Base-by-base conservation (phyloP, 805 yeast genomes). In the Yarrowia divulgata region DNA sequence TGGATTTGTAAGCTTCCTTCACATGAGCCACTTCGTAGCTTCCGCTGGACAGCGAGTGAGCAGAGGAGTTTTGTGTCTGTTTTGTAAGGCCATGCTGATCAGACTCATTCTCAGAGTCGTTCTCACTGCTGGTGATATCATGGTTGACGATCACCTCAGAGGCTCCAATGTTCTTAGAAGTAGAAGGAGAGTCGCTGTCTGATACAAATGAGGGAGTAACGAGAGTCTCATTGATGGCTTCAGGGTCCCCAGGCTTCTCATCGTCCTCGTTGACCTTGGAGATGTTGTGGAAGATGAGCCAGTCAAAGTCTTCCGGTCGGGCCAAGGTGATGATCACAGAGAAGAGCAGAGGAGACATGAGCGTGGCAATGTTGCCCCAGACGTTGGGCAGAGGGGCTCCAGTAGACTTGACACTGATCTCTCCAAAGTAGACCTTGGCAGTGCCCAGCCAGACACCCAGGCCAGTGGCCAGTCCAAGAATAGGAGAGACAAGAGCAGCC, bases 261-360 rank as follows among this genome's bases (percentile, higher is more conserved):
- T 57, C 63, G 23, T 40, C 46, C 23, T 37, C 60, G 23, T 66
- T 46, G 10, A 49, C 57, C 52, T 39, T 37, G 37, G 57, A 13
- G n/a, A 69, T 66, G 16, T 43, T 40, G 8, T 66, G 67, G 70
- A 69, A 69, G 29, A 37, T 19, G 48, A 67, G 66, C 76, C 76
- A 79, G 71, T 82, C 82, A 72, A 81, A 81, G 68, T 80, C 76
- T 12, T 79, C 82, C 29, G 84, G 84, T 72, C 77, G 75, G 46
- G 79, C 74, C 67, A 77, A 70, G 4, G 83, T 77, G n/a, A 74
- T 69, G 14, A 69, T 73, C n/a, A 78, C 71, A 5, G 69, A 62
- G 50, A 69, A 72, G 46, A 73, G 49, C 19, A 73, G 58, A 18
- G 78, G 49, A n/a, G 79, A 72, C 46, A 71, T 70, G 37, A 78